Percentiles rank a stretch among this genome's conserved stretches.
Conservation (phyloP, 148 eudicot species). For the Talinum fruticosum region DNA sequence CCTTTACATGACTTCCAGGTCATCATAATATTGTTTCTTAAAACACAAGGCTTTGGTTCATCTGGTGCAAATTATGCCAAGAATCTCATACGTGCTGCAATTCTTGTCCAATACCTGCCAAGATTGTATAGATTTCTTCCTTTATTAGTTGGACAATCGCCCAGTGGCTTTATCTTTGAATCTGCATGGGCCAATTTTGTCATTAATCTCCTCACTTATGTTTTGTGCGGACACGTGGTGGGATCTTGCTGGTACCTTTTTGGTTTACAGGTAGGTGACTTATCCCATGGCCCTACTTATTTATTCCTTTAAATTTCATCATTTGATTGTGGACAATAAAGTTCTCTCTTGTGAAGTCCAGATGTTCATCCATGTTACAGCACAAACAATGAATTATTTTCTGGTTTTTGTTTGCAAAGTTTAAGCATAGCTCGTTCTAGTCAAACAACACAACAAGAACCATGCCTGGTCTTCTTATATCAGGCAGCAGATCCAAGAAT, state of each 20-base stretch:
- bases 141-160: constrained; percentile 56
- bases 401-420: too few relatives aligned
- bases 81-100: constrained; percentile 58
- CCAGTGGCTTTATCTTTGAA: constrained; percentile 68
- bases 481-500: too few relatives aligned
- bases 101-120: constrained; percentile 73
- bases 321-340: too few relatives aligned
- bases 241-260: constrained; percentile 89
- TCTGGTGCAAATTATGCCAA: constrained; percentile 66
- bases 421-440: too few relatives aligned
- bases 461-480: too few relatives aligned
- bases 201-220: constrained; percentile 70
- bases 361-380: too few relatives aligned
- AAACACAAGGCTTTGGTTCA: constrained; percentile 37
- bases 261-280: constrained; percentile 60
- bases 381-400: too few relatives aligned
- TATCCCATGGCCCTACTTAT: not conserved
- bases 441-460: too few relatives aligned
- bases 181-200: constrained; percentile 80
- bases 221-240: constrained; percentile 69
- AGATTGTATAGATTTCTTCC: constrained; percentile 65
- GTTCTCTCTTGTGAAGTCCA: too few relatives aligned
- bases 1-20: constrained; percentile 44
- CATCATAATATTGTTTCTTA: constrained; percentile 45
- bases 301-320: not conserved